A percentile compares a stretch with the other conserved stretches of the same genome.
phyloP scores from a whole-genome alignment of 768 basidiomycete species.

The Termitomyces sp. region DNA sequence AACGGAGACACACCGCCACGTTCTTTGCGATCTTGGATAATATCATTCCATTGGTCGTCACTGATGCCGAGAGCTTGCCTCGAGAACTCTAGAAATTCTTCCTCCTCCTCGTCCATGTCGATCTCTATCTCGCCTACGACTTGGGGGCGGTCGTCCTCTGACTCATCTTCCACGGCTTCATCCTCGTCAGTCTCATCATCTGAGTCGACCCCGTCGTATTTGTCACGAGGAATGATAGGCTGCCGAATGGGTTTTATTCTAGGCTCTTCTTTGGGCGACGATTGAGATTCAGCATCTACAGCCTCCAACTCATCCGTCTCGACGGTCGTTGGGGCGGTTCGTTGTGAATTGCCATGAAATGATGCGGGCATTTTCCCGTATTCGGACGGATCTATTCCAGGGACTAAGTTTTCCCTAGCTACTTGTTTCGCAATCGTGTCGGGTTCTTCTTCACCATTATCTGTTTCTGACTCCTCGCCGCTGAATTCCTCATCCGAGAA shows the following conservation, averaged over 20 bases:
- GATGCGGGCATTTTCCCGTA: constrained; percentile 85
- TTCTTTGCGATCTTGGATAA: constrained; percentile 68
- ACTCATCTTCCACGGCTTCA: constrained; percentile 44
- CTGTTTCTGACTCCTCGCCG: constrained; percentile 47
- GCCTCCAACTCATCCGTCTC: constrained; percentile 35
- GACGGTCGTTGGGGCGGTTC: constrained; percentile 42
- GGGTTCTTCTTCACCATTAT: constrained; percentile 33
- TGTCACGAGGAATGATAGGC: constrained; percentile 77
- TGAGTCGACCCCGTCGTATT: constrained; percentile 90
- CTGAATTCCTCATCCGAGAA: constrained; percentile 64
- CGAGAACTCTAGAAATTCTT: constrained; percentile 94
- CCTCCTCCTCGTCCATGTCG: constrained; percentile 90
- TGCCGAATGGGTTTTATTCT: constrained; percentile 52
- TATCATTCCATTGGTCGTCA: constrained; percentile 87
- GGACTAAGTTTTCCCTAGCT: constrained; percentile 78
- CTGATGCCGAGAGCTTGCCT: constrained; percentile 86
- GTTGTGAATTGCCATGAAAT: constrained; percentile 66
- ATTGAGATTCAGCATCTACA: constrained; percentile 1
- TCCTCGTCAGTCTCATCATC: constrained; percentile 79
- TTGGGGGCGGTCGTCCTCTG: constrained; percentile 79
- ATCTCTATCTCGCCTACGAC: constrained; percentile 82
- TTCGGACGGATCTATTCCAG: constrained; percentile 71
- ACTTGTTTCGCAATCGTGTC: constrained; percentile 42
- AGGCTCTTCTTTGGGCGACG: constrained; percentile 12
- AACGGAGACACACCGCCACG: constrained; percentile 66